Evolutionary conservation across 352 stramenopile genomes (phyloP).

Genomic region (Globisporangium iwayamae): DNA sequence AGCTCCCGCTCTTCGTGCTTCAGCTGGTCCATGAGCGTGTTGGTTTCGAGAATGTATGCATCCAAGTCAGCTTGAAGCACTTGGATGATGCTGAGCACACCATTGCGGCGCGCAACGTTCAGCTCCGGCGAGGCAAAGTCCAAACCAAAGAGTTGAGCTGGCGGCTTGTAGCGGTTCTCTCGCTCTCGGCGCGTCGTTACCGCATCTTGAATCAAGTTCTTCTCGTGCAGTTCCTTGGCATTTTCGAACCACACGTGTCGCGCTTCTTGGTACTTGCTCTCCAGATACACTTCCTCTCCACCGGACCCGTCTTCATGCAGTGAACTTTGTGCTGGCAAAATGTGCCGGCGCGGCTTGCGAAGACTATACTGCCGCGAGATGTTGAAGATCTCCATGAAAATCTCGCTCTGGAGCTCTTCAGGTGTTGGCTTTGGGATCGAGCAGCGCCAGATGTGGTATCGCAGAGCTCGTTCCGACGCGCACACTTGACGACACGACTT

Average conservation of each 20-base stretch:
- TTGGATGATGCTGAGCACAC: constrained; percentile 41
- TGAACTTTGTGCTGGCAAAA: constrained; percentile 19
- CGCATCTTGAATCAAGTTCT: constrained; percentile 29
- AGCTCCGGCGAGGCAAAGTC: constrained; percentile 64
- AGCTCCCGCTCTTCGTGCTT: constrained; percentile 64
- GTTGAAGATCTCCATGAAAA: constrained; percentile 76
- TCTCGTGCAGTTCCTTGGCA: constrained; percentile 36
- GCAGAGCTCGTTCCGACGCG: constrained; percentile 57
- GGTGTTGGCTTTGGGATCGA: constrained; percentile 47
- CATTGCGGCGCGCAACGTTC: constrained; percentile 61
- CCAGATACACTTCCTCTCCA: constrained; percentile 59
- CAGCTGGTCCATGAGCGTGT: constrained; percentile 53
- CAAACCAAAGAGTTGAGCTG: constrained; percentile 42
- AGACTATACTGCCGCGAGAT: constrained; percentile 76
- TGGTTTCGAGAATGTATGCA: constrained; percentile 56
- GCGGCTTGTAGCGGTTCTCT: constrained; percentile 42
- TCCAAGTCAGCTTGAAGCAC: constrained; percentile 56
- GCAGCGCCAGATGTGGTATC: constrained; percentile 75
- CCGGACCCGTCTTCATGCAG: constrained; percentile 18
- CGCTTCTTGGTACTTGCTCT: constrained; percentile 60
- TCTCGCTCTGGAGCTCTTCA: constrained; percentile 49
- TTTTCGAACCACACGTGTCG: constrained; percentile 37
- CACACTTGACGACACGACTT: constrained; percentile 62
- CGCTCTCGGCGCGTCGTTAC: constrained; percentile 22
- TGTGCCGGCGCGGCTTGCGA: constrained; percentile 58